Evolutionary conservation across 1,284 basidiomycete species (phyloP).

Genomic region (Rhodotorula mucilaginosa): DNA sequence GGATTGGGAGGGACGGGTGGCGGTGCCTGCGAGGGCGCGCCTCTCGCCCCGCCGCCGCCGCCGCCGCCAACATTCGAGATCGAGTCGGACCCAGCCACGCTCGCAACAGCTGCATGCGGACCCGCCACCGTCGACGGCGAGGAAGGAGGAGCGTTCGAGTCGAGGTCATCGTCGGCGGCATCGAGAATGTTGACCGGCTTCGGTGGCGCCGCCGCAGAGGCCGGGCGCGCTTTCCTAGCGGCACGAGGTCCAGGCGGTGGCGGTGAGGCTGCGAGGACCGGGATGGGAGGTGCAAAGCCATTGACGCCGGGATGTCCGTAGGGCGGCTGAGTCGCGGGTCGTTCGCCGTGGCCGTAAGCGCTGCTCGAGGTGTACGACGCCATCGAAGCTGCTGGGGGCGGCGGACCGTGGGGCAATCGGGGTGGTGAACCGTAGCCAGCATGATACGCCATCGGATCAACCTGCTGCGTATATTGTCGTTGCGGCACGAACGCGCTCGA

Average conservation of each 20-base stretch:
- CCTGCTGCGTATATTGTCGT: neutral
- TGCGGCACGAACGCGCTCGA: neutral
- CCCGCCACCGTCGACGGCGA: constrained; percentile 31
- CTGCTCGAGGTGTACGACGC: neutral
- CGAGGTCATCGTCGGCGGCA: constrained; percentile 34
- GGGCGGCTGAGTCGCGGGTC: neutral
- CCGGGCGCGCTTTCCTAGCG: constrained; percentile 10
- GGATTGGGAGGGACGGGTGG: constrained; percentile 67
- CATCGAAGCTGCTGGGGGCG: neutral
- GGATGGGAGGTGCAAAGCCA: neutral
- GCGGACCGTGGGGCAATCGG: neutral
- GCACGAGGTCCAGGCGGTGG: constrained; percentile 20
- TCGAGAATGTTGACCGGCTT: constrained; percentile 42
- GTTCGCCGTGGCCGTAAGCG: neutral
- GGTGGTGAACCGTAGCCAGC: neutral
- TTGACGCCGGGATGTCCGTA: neutral
- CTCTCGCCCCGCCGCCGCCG: constrained; percentile 21
- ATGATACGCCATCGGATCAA: too few species aligned
- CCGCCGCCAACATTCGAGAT: neutral
- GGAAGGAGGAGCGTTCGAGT: constrained; percentile 15
- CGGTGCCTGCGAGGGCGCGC: constrained; percentile 48
- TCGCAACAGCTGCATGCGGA: constrained; percentile 3
- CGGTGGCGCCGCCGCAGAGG: constrained; percentile 15
- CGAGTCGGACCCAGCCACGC: constrained; percentile 38
- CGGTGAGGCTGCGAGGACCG: constrained; percentile 8